Evolutionary conservation across 495 filamentous ascomycete genomes (phyloP), one percentile per base, ranked within the genome.

Genomic region (Neurospora discreta): DNA sequence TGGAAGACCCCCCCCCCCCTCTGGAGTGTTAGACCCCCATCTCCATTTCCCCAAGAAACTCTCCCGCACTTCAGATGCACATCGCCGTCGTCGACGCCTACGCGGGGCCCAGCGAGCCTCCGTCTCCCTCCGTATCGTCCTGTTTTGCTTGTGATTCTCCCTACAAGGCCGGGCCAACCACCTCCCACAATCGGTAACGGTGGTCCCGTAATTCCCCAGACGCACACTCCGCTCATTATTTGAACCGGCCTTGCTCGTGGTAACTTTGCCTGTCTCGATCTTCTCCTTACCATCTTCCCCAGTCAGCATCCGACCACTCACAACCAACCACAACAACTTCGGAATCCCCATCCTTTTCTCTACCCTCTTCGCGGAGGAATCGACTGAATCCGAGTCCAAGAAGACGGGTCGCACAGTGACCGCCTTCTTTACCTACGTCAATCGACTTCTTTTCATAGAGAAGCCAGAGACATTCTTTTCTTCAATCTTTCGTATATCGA

Each of bases 401-500:
- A 81, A 81, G 76, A 79, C 77, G 76, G 75, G 76, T 78, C 78
- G 72, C 72, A 68, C 44, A 69, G 71, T 77, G 78, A 79, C 80
- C 78, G 77, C 75, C 73, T 78, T 79, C 77, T 79, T 79, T 74
- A 60, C 69, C 70, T 76, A 72, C 74, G 77, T 80, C 78, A 78
- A 75, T 78, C 81, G 80, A 84, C 83, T 85, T 86, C 81, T 85
- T 85, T 84, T 78, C 79, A 81, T 79, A 84, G 82, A 88, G 88
- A 87, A 90, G 88, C 89, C 87, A 90, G 87, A 90, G 87, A 86
- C 86, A 88, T 92, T 65, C 92, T 94, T 95, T 92, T 94, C 93
- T 90, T 93, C 89, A 92, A 89, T 90, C 90, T 93, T 93, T 95
- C 92, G 93, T 88, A 86, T 86, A 88, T 93, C 93, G 92, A 90